Evolutionary conservation across 2,329 filamentous ascomycete species (phyloP), one percentile per base, ranked within the genome.

Genomic region (Passalora sequoiae): DNA sequence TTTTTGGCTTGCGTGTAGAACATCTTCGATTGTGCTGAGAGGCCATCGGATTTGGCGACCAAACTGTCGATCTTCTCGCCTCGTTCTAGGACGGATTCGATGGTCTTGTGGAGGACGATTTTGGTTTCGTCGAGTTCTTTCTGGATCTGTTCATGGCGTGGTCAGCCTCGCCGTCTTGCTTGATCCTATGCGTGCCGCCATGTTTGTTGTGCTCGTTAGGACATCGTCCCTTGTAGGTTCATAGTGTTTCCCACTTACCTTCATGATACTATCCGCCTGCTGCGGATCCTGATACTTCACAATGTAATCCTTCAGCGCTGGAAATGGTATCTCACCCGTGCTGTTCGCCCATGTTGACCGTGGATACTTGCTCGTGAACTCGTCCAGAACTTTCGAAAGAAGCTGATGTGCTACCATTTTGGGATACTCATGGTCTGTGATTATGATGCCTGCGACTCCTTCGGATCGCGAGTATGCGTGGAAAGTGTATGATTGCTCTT

Each of bases 31-130:
- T 92, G 86, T 38, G 81, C 79, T 68, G 87, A 94, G 60, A 98
- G 69, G 9, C 83, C 87, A 59, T 95, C 88, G 60, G 87, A 94
- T 80, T 97, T 97, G 53, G 83, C 83, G 33, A 97, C 91, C 57
- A 98, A 70, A 59, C 85, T 86, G 63, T 97, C 91, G 56, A 98
- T 88, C 77, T 96, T 97, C 79, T 97, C 80, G 94, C 89, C 92
- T 50, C 92, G 79, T 73, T 96, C 84, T 60, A 96, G 68, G 36
- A 84, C 82, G 60, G 80, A 86, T 72, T 94, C 85, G 59, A 95
- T 96, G 32, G 92, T 96, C 78, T 97, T 94, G 72, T 97, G 89
- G 59, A 98, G 75, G 47, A 95, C 84, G 62, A 94, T 89, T 78
- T 96, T 97, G 49, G 91, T 97, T 75, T 96, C 89, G 62, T 97